Evolutionary conservation across 805 yeast genomes (phyloP).

Genomic region (Saccharomycopsis malanga): DNA sequence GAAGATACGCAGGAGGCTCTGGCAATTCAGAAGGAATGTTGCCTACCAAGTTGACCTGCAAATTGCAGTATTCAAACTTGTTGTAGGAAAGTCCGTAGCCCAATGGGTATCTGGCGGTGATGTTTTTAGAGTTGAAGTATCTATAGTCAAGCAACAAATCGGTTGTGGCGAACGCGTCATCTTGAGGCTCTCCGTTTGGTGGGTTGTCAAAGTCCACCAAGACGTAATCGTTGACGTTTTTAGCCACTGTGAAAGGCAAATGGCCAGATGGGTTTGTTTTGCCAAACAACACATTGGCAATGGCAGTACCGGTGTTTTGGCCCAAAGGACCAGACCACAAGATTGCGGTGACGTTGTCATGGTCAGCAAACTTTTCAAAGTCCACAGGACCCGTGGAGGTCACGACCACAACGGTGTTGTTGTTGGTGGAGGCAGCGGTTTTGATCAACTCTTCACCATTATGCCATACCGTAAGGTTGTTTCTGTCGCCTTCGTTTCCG

Average conservation of each 20-base stretch:
- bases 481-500: constrained; percentile 55
- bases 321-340: constrained; percentile 51
- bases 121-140: constrained; percentile 47
- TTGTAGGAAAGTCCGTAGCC: constrained; percentile 58
- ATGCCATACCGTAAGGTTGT: constrained; percentile 47
- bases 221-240: constrained; percentile 39
- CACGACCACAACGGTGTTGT: constrained; percentile 52
- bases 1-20: constrained; percentile 40
- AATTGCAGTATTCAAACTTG: constrained; percentile 20
- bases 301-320: constrained; percentile 46
- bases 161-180: constrained; percentile 25
- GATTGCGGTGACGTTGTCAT: constrained; percentile 52
- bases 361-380: constrained; percentile 47
- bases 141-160: constrained; percentile 44
- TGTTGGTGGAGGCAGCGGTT: constrained; percentile 41
- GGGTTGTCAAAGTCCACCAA: constrained; percentile 36
- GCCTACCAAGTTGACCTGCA: constrained; percentile 39
- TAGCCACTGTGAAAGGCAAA: constrained; percentile 57
- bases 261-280: constrained; percentile 55
- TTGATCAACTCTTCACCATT: constrained; percentile 48
- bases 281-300: constrained; percentile 53
- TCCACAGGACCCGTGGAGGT: constrained; percentile 54
- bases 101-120: constrained; percentile 52
- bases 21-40: constrained; percentile 24
- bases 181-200: constrained; percentile 31